Evolutionary conservation across 2,329 filamentous ascomycete genomes (phyloP).

Genomic region (Eurotiales sp.): DNA sequence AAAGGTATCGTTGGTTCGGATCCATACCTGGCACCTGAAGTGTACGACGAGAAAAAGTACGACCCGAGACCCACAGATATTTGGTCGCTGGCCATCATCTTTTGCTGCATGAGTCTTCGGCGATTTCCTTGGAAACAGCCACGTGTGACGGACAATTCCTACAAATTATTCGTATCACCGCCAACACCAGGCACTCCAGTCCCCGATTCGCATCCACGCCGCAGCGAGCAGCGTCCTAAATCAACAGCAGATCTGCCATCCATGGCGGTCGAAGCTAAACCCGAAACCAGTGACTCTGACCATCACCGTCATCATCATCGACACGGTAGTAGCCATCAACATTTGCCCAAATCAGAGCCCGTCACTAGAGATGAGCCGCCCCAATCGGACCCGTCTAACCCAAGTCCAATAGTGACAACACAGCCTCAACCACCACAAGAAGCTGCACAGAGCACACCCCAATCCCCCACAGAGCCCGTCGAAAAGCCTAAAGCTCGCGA

Average conservation of each 20-base stretch:
- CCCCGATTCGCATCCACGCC: conserved; percentile 36
- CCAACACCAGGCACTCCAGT: conserved; percentile 66
- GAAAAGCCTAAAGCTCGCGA: conserved; percentile 27
- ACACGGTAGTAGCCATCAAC: conserved; percentile 6
- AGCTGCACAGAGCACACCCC: conserved; percentile 15
- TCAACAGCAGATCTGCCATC: conserved; percentile 34
- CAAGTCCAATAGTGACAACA: conserved; percentile 9
- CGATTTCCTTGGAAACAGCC: conserved; percentile 98
- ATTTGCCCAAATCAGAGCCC: conserved; percentile 16
- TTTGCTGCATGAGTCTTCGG: conserved; percentile 95
- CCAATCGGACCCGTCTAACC: neutral
- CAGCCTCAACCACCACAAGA: conserved; percentile 14
- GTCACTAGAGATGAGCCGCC: conserved; percentile 21
- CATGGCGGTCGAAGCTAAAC: conserved; percentile 23
- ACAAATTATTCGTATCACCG: conserved; percentile 82
- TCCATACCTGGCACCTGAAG: conserved; percentile 93
- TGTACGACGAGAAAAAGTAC: conserved; percentile 90
- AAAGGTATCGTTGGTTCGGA: conserved; percentile 79
- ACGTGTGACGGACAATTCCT: conserved; percentile 86
- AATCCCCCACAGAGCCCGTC: conserved; percentile 14
- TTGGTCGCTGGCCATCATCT: conserved; percentile 98
- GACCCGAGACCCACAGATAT: conserved; percentile 92
- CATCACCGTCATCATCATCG: conserved; percentile 15
- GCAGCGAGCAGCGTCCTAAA: conserved; percentile 28
- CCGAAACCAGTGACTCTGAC: neutral